Evolutionary conservation across 2,329 filamentous ascomycete genomes (phyloP).

Genomic region (Blastomyces parvus): DNA sequence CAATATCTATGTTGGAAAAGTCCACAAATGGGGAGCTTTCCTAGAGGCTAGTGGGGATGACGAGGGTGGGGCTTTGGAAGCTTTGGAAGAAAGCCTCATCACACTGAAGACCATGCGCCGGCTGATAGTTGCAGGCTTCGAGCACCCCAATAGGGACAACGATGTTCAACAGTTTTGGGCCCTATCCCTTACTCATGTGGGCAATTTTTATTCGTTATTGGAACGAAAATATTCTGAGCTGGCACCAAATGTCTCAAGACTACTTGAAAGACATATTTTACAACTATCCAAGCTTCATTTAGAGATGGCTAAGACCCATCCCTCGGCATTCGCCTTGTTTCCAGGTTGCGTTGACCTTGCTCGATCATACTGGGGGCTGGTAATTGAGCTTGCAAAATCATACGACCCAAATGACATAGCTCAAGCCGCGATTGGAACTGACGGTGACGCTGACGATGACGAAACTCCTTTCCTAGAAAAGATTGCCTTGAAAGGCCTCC

Average conservation of each 20-base stretch:
- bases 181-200: constrained; percentile 65
- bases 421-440: constrained; percentile 31
- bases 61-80: constrained; percentile 49
- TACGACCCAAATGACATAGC: constrained; percentile 33
- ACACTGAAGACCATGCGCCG: constrained; percentile 72
- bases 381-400: constrained; percentile 64
- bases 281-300: constrained; percentile 89
- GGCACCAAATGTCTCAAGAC: constrained; percentile 44
- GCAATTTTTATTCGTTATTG: constrained; percentile 60
- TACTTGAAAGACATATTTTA: constrained; percentile 75
- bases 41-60: constrained; percentile 50
- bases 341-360: constrained; percentile 70
- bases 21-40: constrained; percentile 57
- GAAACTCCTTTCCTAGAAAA: constrained; percentile 59
- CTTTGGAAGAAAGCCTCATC: constrained; percentile 67
- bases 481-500: constrained; percentile 70
- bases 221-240: constrained; percentile 48
- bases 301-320: constrained; percentile 69
- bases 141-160: constrained; percentile 68
- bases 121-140: constrained; percentile 70
- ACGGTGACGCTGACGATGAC: constrained; percentile 41
- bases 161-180: constrained; percentile 74
- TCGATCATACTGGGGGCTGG: constrained; percentile 74
- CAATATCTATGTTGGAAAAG: constrained; percentile 66
- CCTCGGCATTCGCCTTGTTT: constrained; percentile 72